These are phyloP conservation scores for Picochlorum sp. DNA, from an alignment of 139 green algal species.

Conservation along the genomic window DNA sequence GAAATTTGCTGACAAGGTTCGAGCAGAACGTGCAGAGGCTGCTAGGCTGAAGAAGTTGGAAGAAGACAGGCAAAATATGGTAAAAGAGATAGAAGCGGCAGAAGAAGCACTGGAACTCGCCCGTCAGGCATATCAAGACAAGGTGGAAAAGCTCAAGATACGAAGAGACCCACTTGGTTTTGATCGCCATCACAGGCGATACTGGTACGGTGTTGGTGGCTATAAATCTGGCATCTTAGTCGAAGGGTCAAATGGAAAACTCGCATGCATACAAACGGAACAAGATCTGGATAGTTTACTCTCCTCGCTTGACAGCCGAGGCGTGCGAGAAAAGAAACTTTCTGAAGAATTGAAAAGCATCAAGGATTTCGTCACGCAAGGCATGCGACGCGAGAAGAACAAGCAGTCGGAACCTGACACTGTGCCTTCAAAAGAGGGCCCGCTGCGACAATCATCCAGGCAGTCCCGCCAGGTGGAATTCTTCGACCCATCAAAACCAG, in stretches of 20 bases:
- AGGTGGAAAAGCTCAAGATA: conserved; percentile 27
- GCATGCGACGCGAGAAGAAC: not conserved
- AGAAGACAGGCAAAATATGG: not conserved
- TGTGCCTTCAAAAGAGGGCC: not conserved
- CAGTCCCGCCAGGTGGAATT: not conserved
- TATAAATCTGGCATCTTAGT: conserved; percentile 24
- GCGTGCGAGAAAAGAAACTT: conserved; percentile 31
- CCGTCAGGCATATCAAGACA: conserved; percentile 27
- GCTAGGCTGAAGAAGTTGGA: conserved; percentile 15
- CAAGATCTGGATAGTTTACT: conserved; percentile 33
- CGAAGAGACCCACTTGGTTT: conserved; percentile 29
- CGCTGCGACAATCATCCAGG: not conserved
- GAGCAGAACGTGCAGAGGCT: conserved; percentile 16
- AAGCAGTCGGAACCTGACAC: not conserved
- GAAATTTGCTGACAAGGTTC: conserved; percentile 31
- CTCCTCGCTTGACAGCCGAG: conserved; percentile 34
- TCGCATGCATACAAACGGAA: conserved; percentile 8
- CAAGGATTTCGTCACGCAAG: not conserved
- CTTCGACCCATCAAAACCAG: not conserved
- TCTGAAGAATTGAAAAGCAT: conserved; percentile 11
- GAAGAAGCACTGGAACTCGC: conserved; percentile 16
- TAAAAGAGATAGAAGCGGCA: not conserved
- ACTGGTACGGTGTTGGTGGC: conserved; percentile 43
- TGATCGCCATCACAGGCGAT: conserved; percentile 34
- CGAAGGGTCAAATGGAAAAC: conserved; percentile 25